Conservation (phyloP, 2,329 filamentous ascomycete genomes). For the Penicillium olsonii region DNA sequence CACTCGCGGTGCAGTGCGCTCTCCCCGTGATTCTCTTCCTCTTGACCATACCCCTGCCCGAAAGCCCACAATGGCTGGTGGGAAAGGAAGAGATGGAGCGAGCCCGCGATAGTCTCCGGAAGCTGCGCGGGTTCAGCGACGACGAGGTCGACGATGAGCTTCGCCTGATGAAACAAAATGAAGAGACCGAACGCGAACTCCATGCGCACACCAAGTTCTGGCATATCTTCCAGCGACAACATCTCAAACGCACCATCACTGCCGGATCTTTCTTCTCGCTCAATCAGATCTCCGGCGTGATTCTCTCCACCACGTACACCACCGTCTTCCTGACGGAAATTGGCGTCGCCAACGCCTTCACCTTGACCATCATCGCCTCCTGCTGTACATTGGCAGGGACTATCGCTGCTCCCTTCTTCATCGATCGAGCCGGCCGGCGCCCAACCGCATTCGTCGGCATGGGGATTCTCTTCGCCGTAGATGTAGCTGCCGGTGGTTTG, state of each 20-base stretch:
- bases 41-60: constrained; percentile 33
- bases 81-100: constrained; percentile 31
- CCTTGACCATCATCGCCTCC: constrained; percentile 38
- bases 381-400: constrained; percentile 40
- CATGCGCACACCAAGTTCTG: constrained; percentile 32
- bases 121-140: constrained; percentile 34
- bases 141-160: constrained; percentile 35
- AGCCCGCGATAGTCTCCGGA: constrained; percentile 33
- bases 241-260: constrained; percentile 39
- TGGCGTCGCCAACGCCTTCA: constrained; percentile 35
- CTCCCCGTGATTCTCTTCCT: constrained; percentile 33
- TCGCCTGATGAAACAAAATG: constrained; percentile 30
- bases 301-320: constrained; percentile 40
- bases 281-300: constrained; percentile 40
- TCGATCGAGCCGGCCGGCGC: constrained; percentile 37
- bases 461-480: constrained; percentile 34
- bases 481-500: constrained; percentile 36
- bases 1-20: constrained; percentile 38
- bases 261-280: constrained; percentile 39
- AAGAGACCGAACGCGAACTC: constrained; percentile 28
- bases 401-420: constrained; percentile 36
- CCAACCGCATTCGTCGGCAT: constrained; percentile 40
- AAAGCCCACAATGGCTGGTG: constrained; percentile 38
- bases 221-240: constrained; percentile 38
- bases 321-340: constrained; percentile 40